Evolutionary conservation across 371 early-diverging fungal genomes (phyloP), one percentile per base, ranked within the genome.

Genomic region (Actinomortierella wolfii): DNA sequence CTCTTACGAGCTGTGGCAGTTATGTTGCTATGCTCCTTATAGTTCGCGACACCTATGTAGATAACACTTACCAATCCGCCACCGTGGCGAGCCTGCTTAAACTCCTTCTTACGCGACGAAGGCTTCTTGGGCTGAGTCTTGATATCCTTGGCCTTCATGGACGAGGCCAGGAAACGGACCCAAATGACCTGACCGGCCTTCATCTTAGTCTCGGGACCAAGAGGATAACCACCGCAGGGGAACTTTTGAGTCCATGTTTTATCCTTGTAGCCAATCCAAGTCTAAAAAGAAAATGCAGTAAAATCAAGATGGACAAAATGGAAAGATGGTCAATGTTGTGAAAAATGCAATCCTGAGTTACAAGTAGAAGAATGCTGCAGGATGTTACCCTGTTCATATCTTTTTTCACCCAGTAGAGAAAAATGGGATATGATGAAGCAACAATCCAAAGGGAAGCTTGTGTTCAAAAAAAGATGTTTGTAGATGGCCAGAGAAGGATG

Each of bases 71-170:
- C 71, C 29, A 44, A 57, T 17, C 71, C 71, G 55, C 71, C 71
- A 52, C 71, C 71, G 29, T 71, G 71, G 52, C 71, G 71, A 24
- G 71, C 65, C 56, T 71, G 71, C 17, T 43, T 40, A 59, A 71
- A 61, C 62, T 71, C 62, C 26, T 54, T 51, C 54, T 26, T 60
- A 40, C 29, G 15, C 13, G 25, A 2, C 56, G 29, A 50, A 24
- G 51, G 49, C 49, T 17, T 48, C 55, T 65, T 65, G 59, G 65
- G 65, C 62, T 71, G 71, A 15, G 44, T 61, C 47, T 61, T 46
- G n/a, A 61, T 54, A 7, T 61, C 51, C 17, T 34, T 15, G 21
- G 58, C 45, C 46, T 56, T 61, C 71, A 71, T 71, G 49, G 54
- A 21, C 20, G 71, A 71, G 39, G 71, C 65, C 28, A 50, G 50